A percentile compares a stretch with the other conserved stretches of the same genome.
phyloP scores from a whole-genome alignment of 371 early-diverging fungal species.

The Lichtheimia ornata region DNA sequence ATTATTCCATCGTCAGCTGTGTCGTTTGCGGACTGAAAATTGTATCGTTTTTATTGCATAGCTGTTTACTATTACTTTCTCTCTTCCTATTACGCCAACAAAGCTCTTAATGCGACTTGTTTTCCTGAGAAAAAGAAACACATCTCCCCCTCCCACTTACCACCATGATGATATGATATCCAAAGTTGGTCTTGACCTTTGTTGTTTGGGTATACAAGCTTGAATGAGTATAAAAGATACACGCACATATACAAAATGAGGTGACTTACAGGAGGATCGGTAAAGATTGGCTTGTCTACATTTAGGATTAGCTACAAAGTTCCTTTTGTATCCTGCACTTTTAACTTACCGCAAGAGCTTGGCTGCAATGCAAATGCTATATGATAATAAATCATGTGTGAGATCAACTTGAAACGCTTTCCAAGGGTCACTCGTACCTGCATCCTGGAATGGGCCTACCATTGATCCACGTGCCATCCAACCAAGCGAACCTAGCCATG shows the following conservation, averaged over 20 bases:
- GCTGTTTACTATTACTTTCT: constrained; percentile 4
- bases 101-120: not conserved
- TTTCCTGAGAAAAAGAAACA: not conserved
- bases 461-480: constrained; percentile 88
- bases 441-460: constrained; percentile 92
- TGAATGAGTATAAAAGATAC: not conserved
- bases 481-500: constrained; percentile 60
- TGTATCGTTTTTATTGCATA: too few species aligned
- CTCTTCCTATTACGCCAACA: constrained; percentile 9
- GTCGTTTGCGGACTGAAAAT: too few species aligned
- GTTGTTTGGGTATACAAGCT: not conserved
- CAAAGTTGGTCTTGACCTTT: constrained; percentile 55
- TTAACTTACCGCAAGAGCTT: constrained; percentile 59
- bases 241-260: not conserved
- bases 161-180: constrained; percentile 91
- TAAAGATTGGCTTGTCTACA: constrained; percentile 68
- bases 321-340: not conserved
- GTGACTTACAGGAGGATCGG: constrained; percentile 66
- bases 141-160: constrained; percentile 28
- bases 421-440: constrained; percentile 31
- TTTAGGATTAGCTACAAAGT: not conserved
- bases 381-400: not conserved
- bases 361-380: constrained; percentile 79
- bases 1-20: too few species aligned
- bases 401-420: not conserved